Evolutionary conservation across 768 basidiomycete species (phyloP), one percentile per base, ranked within the genome.

Genomic region (Suillus brevipes): DNA sequence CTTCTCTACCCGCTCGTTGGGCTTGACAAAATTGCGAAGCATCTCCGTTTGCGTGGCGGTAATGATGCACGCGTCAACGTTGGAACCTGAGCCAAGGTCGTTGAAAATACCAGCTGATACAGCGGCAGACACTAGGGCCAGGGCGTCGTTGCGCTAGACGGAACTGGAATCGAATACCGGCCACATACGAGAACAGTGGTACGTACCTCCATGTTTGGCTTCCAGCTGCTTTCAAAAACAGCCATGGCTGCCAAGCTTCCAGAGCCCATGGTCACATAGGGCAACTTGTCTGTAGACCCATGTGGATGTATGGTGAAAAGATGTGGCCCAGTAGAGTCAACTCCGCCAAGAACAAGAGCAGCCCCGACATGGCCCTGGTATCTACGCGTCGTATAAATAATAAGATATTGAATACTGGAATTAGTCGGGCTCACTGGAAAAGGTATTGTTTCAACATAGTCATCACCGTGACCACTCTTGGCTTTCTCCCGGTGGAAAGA

Each of bases 191-290:
- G 0, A 7, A 28, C 37, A 2, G 18, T 52, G 16, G 7, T 2
- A 78, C 87, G 63, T 61, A 95, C 94, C 76, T 87, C 83, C 87
- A 99, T 86, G 75, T 91, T 81, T 37, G 92, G 82, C 72, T 81
- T 84, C 95, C 95, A 99, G 23, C 82, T 75, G 61, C 84, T 88
- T 77, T 99, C 97, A 68, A 99, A 99, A 14, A 99, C 91, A 12
- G 96, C 96, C 97, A 99, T 99, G 20, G 97, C 97, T 2, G 97
- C 97, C 61, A 98, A 81, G 72, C 89, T 91, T 66, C 97, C 97
- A 2, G 93, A 95, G 40, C 97, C 97, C 97, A 99, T 98, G 1
- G 97, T 98, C 43, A 99, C 97, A 72, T 96, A 99, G 0, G 97
- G 97, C 25, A 99, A 83, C 78, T 99, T 99, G 81, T 99, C 97